Evolutionary conservation across 139 green algal genomes (phyloP), one percentile per base, ranked within the genome.

Genomic region (Chlamydomonas sp.): DNA sequence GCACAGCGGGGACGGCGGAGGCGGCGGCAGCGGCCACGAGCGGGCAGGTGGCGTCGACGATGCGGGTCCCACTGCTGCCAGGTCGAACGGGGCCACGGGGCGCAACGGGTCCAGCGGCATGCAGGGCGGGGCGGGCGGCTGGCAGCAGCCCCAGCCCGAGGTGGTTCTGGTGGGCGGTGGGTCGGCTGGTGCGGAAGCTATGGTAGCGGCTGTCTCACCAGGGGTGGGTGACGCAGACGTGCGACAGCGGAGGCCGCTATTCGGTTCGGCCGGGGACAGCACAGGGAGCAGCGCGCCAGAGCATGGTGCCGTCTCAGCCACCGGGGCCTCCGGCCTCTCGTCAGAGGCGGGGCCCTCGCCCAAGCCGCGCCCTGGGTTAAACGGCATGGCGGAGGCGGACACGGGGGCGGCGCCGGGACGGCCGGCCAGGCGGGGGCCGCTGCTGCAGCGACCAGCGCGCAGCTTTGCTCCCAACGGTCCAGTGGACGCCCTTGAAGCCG

Each of bases 151-250:
- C 5, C 59, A 20, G 74, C 8, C 74, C 6, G 7, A 72, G 64
- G 61, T 61, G 2, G 61, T 72, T 5, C 14, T 12, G 67, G 67
- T 49, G 31, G 31, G 31, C 31, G 31, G 31, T 49, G 31, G 31
- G 31, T 49, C 31, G 31, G 31, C 31, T 15, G 8, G 14, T 73
- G 67, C 67, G 10, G 67, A 4, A 73, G 0, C 72, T 87, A 58
- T 20, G 79, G 9, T 61, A 87, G 20, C 71, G 82, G 0, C 82
- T 72, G 16, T 73, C 82, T 58, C 82, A 72, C 18, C n/a, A 61
- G 7, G 15, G 6, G 69, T 72, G 12, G 5, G 60, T 59, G 58
- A 61, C n/a, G 60, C 69, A 58, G 67, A 77, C 18, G 20, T 31
- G 69, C 69, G 1, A 18, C 69, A 2, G 69, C 69, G 69, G 69